Evolutionary conservation across 371 early-diverging fungal species (phyloP), one percentile per base, ranked within the genome.

Genomic region (Mortierella polycephala): DNA sequence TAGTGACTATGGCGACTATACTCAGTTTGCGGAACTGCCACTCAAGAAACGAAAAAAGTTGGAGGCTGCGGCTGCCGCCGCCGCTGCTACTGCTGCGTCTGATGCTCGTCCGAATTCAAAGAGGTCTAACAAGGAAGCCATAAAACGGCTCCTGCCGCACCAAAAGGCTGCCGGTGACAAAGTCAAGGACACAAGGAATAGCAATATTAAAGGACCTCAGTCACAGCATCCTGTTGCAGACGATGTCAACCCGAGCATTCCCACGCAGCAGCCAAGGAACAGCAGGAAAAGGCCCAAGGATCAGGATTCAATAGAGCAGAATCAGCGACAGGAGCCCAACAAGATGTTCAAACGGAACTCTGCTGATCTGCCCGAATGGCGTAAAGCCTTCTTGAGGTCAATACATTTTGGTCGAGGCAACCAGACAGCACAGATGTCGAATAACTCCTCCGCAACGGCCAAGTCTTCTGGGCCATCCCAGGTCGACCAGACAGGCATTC

Each of bases 1-100:
- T 1, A 60, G 45, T 14, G 77, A 77, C 42, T 77, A 77, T 46
- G 63, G 64, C 7, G 77, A 77, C 54, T 77, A 77, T 41, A 77
- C 77, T 21, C 72, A 68, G 55, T 71, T 68, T 45, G 77, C 77
- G 0, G 77, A 77, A 18, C 57, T 71, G 11, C 76, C 76, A 12
- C 68, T 71, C 49, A 76, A 76, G 71, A 76, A 71, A 41, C 67
- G 71, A 23, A 76, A 76, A 49, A 76, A 76, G 39, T 12, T 67
- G 56, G 45, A 62, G 57, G 63, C 62, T 0, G 55, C 64, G 7
- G 60, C 64, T 5, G 76, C 76, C 18, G 71, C 75, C 2, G 55
- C 55, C 12, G 66, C 65, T 39, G 57, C 68, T 30, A 56, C 58
- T 39, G 57, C 59, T 2, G 53, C 46, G 1, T 45, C 20, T 13